Percentiles rank a stretch among this genome's conserved stretches.
Conservation (phyloP, 2,329 filamentous ascomycete genomes). For the Metarhizium robertsii region DNA sequence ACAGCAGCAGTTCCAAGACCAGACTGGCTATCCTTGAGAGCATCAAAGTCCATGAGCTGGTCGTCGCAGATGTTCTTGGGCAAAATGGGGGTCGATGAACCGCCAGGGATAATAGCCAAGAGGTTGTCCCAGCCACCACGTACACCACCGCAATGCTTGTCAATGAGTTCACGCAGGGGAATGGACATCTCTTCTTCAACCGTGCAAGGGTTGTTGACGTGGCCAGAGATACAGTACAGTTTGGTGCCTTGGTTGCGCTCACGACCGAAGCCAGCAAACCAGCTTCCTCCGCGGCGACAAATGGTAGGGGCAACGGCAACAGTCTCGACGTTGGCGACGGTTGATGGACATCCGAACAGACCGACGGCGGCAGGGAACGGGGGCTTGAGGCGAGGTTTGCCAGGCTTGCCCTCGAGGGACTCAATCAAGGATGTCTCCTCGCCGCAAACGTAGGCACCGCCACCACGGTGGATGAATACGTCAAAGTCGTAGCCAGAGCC, state of each 20-base stretch:
- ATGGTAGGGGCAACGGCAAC: conserved; percentile 93
- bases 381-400: conserved; percentile 97
- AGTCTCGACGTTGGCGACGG: conserved; percentile 97
- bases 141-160: conserved; percentile 96
- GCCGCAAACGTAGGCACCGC: conserved; percentile 94
- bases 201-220: conserved; percentile 97
- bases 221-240: conserved; percentile 95
- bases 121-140: conserved; percentile 97
- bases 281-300: conserved; percentile 79
- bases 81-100: conserved; percentile 91
- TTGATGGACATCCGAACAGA: conserved; percentile 95
- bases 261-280: conserved; percentile 91
- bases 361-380: conserved; percentile 96
- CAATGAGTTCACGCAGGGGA: conserved; percentile 87
- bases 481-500: conserved; percentile 96
- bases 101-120: conserved; percentile 87
- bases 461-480: conserved; percentile 91
- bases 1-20: conserved; percentile 96
- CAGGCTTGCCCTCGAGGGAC: conserved; percentile 95
- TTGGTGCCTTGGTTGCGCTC: conserved; percentile 97
- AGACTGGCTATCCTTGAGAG: conserved; percentile 93
- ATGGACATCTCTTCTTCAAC: conserved; percentile 99
- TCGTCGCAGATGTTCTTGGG: conserved; percentile 86
- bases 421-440: conserved; percentile 98
- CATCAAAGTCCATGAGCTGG: conserved; percentile 98